A percentile compares a stretch with the other conserved stretches of the same genome.
phyloP scores from a whole-genome alignment of 495 filamentous ascomycete species.

The Aspergillus sparsus region DNA sequence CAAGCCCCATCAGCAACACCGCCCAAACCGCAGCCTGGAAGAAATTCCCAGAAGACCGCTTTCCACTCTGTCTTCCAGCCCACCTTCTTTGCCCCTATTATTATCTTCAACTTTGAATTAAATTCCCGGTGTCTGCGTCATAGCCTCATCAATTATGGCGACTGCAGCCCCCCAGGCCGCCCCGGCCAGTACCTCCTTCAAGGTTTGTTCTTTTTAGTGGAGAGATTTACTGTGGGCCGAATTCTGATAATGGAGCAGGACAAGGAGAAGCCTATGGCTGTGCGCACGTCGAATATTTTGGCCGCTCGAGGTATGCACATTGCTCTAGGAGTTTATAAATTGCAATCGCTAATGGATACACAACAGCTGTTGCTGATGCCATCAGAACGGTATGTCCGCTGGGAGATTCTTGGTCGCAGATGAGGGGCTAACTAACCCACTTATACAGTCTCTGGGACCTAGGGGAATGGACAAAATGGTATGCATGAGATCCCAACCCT shows the following conservation, averaged over 20 bases:
- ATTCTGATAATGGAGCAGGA: slow-evolving; percentile 65
- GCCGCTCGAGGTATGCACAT: slow-evolving; percentile 79
- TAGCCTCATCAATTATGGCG: slow-evolving; percentile 59
- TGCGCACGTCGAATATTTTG: slow-evolving; percentile 92
- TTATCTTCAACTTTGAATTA: slow-evolving; percentile 26
- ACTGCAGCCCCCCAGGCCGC: slow-evolving; percentile 56
- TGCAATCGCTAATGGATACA: slow-evolving; percentile 21
- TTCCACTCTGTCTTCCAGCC: slow-evolving; percentile 24
- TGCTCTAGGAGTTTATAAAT: slow-evolving; percentile 8
- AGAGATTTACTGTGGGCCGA: slow-evolving; percentile 37
- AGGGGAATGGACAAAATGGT: slow-evolving; percentile 97
- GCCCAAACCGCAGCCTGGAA: slow-evolving; percentile 58
- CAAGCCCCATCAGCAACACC: slow-evolving; percentile 49
- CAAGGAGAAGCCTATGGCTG: slow-evolving; percentile 98
- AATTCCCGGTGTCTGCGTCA: slow-evolving; percentile 32
- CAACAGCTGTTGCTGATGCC: slow-evolving; percentile 91
- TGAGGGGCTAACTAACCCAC: slow-evolving; percentile 45
- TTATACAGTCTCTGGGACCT: slow-evolving; percentile 64
- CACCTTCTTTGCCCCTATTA: slow-evolving; percentile 19
- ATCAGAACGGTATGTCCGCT: slow-evolving; percentile 71
- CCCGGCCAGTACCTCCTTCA: slow-evolving; percentile 74
- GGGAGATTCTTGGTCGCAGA: slow-evolving; percentile 26
- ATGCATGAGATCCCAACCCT: slow-evolving; percentile 18
- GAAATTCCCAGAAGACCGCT: slow-evolving; percentile 46
- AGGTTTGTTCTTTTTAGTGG: slow-evolving; percentile 53